Evolutionary conservation across 768 basidiomycete species (phyloP), one percentile per base, ranked within the genome.

Genomic region (Rubroboletus satanas): DNA sequence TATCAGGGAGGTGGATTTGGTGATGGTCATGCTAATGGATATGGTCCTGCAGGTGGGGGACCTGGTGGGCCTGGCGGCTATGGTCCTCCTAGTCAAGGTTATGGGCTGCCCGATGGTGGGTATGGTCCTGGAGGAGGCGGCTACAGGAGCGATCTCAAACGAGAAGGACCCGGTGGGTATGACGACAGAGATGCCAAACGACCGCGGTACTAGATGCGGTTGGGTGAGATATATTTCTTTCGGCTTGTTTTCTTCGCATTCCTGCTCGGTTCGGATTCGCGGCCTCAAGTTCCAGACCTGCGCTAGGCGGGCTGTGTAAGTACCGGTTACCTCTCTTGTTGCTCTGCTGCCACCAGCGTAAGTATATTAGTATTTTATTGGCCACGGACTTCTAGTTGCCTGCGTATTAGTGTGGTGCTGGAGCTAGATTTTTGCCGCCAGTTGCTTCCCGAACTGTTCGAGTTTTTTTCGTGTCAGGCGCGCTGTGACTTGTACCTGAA

Each of bases 181-280:
- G 90, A 92, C 66, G 90, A 92, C 71, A 82, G 90, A 61, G 90
- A 91, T 61, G 64, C 78, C 33, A 93, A 93, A 74, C 86, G 90
- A 67, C 84, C 87, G 65, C 82, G 90, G 66, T 90, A 88, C 73
- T 92, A 83, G 79, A 61, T 65, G 71, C 65, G 69, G 68, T 70
- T 62, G 66, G 66, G 67, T 68, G 68, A 63, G 66, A 73, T 61
- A 65, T 62, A 50, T 68, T 66, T 63, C 53, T 55, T 66, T 57
- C 26, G 60, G 54, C 45, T 60, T 62, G 51, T 50, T 67, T 67
- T 57, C 57, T n/a, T 54, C 37, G 49, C 54, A 43, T 64, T 66
- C 57, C 56, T 38, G 56, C 39, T 59, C 57, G 42, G 53, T 63
- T 69, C 50, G 55, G 59, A 56, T 59, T 60, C 57, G 39, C 55